Evolutionary conservation across 441 rosid species (phyloP), one percentile per base, ranked within the genome.

Genomic region (Pelargonium cotyledonis): DNA sequence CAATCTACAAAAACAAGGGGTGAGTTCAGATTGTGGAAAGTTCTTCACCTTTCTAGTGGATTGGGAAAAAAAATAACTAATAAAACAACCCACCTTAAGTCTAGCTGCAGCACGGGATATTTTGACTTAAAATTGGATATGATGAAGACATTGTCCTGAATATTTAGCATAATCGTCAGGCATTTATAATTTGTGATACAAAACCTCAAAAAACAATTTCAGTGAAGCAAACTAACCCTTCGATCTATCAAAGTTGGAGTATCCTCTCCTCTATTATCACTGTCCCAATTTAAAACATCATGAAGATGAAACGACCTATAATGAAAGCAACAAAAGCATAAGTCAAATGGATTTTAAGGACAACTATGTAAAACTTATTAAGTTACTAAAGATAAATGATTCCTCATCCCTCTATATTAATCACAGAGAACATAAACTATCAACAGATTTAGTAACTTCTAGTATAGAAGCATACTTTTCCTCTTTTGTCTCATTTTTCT

Each of bases 401-500:
- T 9, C 29, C 19, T 16, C 29, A 19, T 21, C 9, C 41, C 40
- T 26, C 43, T 6, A 31, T 0, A 26, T 23, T 57, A 57, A 57
- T 21, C 3, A n/a, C 3, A 29, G 4, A 41, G 43, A 23, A 21
- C 44, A 15, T 40, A 76, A 47, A 51, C 41, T 14, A 21, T 18
- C 61, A 6, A 26, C 8, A 16, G 35, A 61, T 12, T 7, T 0
- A 23, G 2, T n/a, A 51, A 43, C 4, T 14, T n/a, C 47, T 12
- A 21, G 65, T 75, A 64, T 38, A 72, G 61, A 63, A 70, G 70
- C 53, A 63, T 87, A 89, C 96, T 87, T 89, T 18, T 87, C 91
- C 75, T 87, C 96, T 79, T 87, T 86, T 0, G 87, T 83, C 69
- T 89, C 92, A 74, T 89, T 89, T 84, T 89, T 87, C 88, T 89